Evolutionary conservation across 805 yeast species (phyloP).

Genomic region (Ogataea paraovalis): DNA sequence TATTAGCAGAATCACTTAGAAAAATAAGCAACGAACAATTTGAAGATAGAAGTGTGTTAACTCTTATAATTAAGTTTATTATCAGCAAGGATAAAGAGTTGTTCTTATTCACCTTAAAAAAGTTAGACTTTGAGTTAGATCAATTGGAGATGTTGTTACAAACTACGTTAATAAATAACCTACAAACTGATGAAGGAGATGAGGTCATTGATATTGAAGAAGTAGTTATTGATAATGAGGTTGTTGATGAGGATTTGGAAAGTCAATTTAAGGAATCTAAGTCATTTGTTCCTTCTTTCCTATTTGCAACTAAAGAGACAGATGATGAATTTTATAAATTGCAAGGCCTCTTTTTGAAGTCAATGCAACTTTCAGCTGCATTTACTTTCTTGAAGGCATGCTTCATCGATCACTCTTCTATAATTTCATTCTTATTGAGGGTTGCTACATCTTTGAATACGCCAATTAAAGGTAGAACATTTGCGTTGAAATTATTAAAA

Average conservation of each 20-base stretch:
- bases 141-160: conserved; percentile 63
- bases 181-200: conserved; percentile 21
- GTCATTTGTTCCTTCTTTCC: conserved; percentile 31
- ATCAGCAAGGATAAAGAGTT: conserved; percentile 34
- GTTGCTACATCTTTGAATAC: conserved; percentile 52
- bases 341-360: conserved; percentile 39
- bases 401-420: conserved; percentile 23
- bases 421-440: conserved; percentile 57
- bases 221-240: conserved; percentile 20
- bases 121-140: conserved; percentile 36
- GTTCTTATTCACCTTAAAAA: conserved; percentile 36
- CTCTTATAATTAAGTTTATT: conserved; percentile 34
- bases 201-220: conserved; percentile 28
- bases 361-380: conserved; percentile 30
- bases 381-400: conserved; percentile 15
- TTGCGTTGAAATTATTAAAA: conserved; percentile 42
- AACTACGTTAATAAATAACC: conserved; percentile 44
- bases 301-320: conserved; percentile 26
- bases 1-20: conserved; percentile 20
- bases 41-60: conserved; percentile 23
- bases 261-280: conserved; percentile 8
- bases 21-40: conserved; percentile 10
- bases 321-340: conserved; percentile 41
- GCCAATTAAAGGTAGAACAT: conserved; percentile 54
- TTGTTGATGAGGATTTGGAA: conserved; percentile 21